A percentile compares a stretch with the other conserved stretches of the same genome.
Evolutionary conservation across 2,329 filamentous ascomycete species (phyloP).

Genomic region (Alternaria brassicicola): DNA sequence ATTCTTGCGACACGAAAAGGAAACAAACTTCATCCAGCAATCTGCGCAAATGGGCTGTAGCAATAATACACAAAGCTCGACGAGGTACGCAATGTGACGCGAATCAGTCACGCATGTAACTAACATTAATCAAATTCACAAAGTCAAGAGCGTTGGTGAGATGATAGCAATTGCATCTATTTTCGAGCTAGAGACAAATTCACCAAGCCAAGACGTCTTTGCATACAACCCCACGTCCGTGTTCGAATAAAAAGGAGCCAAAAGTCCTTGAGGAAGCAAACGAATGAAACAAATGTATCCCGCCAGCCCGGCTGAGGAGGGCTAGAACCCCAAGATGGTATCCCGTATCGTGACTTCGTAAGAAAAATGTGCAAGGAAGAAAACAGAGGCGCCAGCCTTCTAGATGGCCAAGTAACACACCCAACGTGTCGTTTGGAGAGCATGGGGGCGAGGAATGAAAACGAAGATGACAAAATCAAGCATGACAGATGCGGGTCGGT

Average conservation of each 20-base stretch:
- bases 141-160: not conserved
- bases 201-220: constrained; percentile 13
- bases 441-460: constrained; percentile 10
- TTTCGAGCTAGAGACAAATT: constrained; percentile 2
- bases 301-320: constrained; percentile 26
- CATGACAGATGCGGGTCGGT: constrained; percentile 37
- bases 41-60: not conserved
- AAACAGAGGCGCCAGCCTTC: constrained; percentile 14
- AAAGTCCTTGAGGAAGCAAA: constrained; percentile 17
- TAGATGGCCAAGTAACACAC: not conserved
- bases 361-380: constrained; percentile 31
- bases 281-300: constrained; percentile 24
- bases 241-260: not conserved
- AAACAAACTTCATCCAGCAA: not conserved
- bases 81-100: constrained; percentile 1
- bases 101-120: not conserved
- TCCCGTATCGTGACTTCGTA: constrained; percentile 46
- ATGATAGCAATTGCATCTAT: constrained; percentile 5
- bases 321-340: constrained; percentile 32
- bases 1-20: not conserved
- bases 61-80: not conserved
- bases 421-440: constrained; percentile 7
- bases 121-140: not conserved
- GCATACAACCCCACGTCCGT: constrained; percentile 6
- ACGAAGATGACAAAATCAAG: constrained; percentile 23